These are phyloP conservation scores for Teratosphaeriaceae sp. DNA, from an alignment of 2,329 filamentous ascomycete genomes.

Conservation along the genomic window DNA sequence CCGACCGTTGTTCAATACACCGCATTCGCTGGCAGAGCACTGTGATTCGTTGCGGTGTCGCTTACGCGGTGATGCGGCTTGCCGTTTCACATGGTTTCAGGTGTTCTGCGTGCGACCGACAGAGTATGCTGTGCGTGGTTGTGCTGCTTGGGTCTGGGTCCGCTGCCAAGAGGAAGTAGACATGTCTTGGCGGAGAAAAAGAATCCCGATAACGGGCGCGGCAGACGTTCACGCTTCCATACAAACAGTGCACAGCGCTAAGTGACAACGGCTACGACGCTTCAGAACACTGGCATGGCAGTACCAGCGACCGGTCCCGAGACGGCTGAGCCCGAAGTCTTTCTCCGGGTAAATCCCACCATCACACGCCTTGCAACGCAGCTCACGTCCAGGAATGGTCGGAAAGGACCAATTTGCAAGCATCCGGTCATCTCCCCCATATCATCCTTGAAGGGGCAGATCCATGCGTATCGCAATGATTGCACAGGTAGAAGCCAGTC, in stretches of 20 bases:
- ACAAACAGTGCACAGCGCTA: conserved; percentile 4
- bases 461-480: background rate
- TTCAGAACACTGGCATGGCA: conserved; percentile 3
- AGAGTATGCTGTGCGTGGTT: conserved; percentile 1
- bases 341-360: conserved; percentile 2
- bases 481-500: background rate
- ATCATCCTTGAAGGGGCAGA: conserved; percentile 2
- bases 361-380: conserved; percentile 3
- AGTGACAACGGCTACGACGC: conserved; percentile 3
- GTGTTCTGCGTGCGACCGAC: background rate
- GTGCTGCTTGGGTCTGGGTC: conserved; percentile 3
- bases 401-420: conserved; percentile 2
- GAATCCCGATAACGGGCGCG: conserved; percentile 1
- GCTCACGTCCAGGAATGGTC: conserved; percentile 2
- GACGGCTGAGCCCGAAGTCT: conserved; percentile 2
- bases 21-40: background rate
- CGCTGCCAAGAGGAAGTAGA: conserved; percentile 1
- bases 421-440: conserved; percentile 2
- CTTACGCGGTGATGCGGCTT: background rate
- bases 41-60: background rate
- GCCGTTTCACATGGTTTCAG: background rate
- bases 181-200: conserved; percentile 2
- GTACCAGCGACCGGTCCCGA: conserved; percentile 1
- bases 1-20: background rate
- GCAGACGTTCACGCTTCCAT: conserved; percentile 1